Base-by-base conservation (phyloP, 176 grass and related monocot species). In the Tillandsia fasciculata region DNA sequence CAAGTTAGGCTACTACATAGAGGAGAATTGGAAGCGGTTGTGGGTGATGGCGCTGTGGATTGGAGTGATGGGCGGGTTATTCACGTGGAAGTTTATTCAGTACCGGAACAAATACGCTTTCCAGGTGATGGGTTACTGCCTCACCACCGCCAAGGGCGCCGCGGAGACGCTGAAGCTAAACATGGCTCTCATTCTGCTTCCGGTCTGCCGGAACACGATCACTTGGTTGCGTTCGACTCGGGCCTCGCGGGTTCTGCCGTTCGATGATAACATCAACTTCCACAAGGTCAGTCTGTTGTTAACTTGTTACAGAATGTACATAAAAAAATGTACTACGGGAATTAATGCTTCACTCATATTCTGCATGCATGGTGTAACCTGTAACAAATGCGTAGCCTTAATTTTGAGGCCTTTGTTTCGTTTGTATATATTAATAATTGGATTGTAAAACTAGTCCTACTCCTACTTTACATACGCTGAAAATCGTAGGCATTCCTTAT, bases 261-360 rank as follows among this genome's bases (percentile, higher is more conserved):
- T 99, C 76, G 95, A 99, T 78, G 95, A 99, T 77, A 99, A 90
- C 76, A 94, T 99, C 72, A 99, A 99, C 78, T 99, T 99, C 66
- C 95, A 99, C 74, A 99, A 99, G 95, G 95, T 99, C 71, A 81
- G 93, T 72, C 24, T 9, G 42, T 49, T 56, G 18, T 64, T 29
- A 20, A 12, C 11, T 26, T 47, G 53, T n/a, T 72, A 42, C 27
- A 66, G 42, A 14, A 8, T 17, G 8, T 15, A 15, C 10, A 1
- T 17, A 57, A 17, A 17, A 57, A 17, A 17, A 15, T 15, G 53
- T 57, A 8, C 53, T 15, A 57, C 10, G 13, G 12, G n/a, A 15
- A 57, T 20, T 20, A 20, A 20, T 54, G 52, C 15, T n/a, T 56
- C 52, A 56, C 15, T 1, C 3, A 18, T 15, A 2, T 20, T 61